Conservation (phyloP, 2,329 filamentous ascomycete species). For the Fusarium gaditjirri region DNA sequence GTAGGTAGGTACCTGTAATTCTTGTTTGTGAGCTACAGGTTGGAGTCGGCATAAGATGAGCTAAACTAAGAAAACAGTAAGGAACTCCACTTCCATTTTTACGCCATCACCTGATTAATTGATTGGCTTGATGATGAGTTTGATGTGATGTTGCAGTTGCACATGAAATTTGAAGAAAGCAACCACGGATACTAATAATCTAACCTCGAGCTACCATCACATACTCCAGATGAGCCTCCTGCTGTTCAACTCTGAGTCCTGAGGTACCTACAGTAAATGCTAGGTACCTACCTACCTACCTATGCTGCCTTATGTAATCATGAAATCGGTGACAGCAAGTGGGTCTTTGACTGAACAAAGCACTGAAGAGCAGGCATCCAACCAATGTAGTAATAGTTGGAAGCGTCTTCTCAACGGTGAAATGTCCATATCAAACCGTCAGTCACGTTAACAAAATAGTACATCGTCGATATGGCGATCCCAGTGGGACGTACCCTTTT, state of each 20-base stretch:
- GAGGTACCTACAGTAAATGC: background rate
- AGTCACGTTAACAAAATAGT: background rate
- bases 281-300: too few species aligned
- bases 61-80: background rate
- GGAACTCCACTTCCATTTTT: constrained; percentile 14
- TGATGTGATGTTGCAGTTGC: background rate
- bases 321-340: constrained; percentile 11
- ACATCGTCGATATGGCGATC: constrained; percentile 59
- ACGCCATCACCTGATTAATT: background rate
- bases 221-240: background rate
- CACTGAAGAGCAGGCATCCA: background rate
- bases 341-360: constrained; percentile 14
- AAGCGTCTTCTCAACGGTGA: background rate
- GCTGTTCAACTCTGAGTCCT: background rate
- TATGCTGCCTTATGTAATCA: constrained; percentile 18
- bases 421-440: background rate
- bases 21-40: background rate
- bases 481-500: constrained; percentile 78
- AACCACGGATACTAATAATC: background rate
- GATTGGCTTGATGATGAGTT: background rate
- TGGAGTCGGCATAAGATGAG: constrained; percentile 19
- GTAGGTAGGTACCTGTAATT: background rate
- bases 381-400: background rate
- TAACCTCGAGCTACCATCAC: background rate
- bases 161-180: background rate